Percentiles rank a stretch among this genome's conserved stretches.
phyloP scores from a whole-genome alignment of 192 early-diverging fungal species.

The Backusella luteola region DNA sequence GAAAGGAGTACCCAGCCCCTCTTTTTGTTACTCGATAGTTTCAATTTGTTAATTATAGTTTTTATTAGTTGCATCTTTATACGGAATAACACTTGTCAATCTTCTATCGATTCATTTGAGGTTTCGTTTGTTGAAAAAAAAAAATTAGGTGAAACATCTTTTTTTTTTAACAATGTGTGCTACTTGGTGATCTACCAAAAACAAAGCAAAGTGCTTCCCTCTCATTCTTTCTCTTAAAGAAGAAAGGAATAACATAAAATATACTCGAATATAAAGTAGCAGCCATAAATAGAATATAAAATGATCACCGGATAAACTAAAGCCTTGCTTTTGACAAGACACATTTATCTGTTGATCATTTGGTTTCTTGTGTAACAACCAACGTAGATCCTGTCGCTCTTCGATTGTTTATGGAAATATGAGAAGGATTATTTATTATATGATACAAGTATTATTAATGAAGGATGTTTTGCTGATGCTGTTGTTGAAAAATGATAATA shows the following conservation, averaged over 20 bases:
- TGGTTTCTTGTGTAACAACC: neutral
- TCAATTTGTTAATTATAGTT: neutral
- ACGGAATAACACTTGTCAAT: neutral
- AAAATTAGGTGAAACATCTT: no score
- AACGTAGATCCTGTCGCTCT: neutral
- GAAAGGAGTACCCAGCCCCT: neutral
- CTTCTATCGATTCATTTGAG: neutral
- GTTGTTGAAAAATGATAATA: neutral
- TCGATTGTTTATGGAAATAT: neutral
- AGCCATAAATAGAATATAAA: no score
- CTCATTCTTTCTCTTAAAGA: neutral
- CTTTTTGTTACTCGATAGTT: neutral
- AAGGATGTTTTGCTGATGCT: neutral
- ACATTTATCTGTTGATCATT: neutral
- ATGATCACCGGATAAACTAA: neutral
- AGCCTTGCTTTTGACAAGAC: neutral
- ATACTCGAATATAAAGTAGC: no score
- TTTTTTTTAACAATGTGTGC: no score
- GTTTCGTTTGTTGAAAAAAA: no score
- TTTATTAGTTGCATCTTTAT: neutral
- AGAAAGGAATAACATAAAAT: neutral
- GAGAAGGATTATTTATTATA: constrained; percentile 1
- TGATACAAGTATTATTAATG: neutral
- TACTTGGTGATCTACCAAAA: neutral
- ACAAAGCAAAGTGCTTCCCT: neutral